Conservation (phyloP, 345 rosid genomes). For the Moricandia moricandioides region DNA sequence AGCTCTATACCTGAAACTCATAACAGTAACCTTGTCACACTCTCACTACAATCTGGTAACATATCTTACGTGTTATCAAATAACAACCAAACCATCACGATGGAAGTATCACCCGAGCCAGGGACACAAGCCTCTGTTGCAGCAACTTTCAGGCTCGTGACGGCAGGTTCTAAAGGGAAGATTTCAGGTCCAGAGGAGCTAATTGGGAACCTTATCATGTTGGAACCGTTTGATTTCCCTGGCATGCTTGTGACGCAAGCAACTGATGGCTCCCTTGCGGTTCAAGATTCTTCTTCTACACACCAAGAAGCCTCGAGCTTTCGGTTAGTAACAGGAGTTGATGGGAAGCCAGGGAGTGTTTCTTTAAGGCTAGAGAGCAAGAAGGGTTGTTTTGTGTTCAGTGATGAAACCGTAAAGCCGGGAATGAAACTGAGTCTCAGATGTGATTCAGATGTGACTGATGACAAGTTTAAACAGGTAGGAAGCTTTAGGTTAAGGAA, state of each 20-base stretch:
- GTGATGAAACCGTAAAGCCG: conserved; percentile 37
- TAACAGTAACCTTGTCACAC: conserved; percentile 53
- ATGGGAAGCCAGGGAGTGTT: conserved; percentile 52
- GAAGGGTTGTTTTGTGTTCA: conserved; percentile 59
- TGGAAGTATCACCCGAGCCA: conserved; percentile 48
- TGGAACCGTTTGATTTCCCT: conserved; percentile 80
- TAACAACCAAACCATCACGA: conserved; percentile 59
- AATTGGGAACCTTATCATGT: conserved; percentile 52
- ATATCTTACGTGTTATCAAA: conserved; percentile 52
- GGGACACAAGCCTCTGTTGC: conserved; percentile 62
- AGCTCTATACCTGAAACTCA: conserved; percentile 52
- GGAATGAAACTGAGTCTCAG: conserved; percentile 46
- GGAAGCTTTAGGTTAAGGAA: conserved; percentile 56
- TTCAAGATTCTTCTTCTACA: conserved; percentile 36
- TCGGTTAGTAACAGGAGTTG: conserved; percentile 59
- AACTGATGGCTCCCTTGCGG: conserved; percentile 34
- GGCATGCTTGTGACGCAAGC: conserved; percentile 63
- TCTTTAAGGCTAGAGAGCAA: conserved; percentile 55
- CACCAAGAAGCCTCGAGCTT: conserved; percentile 42
- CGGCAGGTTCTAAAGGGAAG: conserved; percentile 21
- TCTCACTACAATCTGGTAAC: conserved; percentile 56
- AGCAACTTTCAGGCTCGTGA: conserved; percentile 70
- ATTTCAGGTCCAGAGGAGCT: conserved; percentile 35
- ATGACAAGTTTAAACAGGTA: conserved; percentile 33
- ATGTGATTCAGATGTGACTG: conserved; percentile 45